Conservation (phyloP, 1,139 yeast genomes). For the Blastobotrys apis region DNA sequence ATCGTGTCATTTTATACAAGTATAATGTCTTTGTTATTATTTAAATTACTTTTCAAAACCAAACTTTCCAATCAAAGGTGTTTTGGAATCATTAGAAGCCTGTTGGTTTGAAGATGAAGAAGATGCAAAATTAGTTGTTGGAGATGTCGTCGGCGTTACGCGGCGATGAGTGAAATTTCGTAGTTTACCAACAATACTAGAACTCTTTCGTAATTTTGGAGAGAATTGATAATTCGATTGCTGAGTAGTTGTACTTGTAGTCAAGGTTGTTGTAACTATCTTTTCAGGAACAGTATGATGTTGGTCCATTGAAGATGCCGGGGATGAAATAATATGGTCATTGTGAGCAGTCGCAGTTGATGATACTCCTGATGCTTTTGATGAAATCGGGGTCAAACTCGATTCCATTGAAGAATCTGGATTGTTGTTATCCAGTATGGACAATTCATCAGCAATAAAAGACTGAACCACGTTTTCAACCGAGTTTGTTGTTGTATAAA, state of each 20-base stretch:
- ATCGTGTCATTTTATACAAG: no score
- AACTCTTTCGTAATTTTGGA: slow-evolving; percentile 9
- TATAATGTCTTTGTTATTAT: no score
- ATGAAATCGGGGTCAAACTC: slow-evolving; percentile 12
- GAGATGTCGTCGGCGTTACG: neutral
- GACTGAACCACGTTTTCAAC: slow-evolving; percentile 26
- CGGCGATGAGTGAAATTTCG: slow-evolving; percentile 10
- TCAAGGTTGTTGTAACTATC: neutral
- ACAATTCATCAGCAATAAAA: slow-evolving; percentile 24
- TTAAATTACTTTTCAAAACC: slow-evolving; percentile 17
- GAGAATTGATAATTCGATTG: neutral
- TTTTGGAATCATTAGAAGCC: no score
- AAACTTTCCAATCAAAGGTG: slow-evolving; percentile 19
- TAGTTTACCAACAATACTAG: slow-evolving; percentile 14
- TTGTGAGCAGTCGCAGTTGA: neutral
- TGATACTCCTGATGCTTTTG: slow-evolving; percentile 11
- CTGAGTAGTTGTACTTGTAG: neutral
- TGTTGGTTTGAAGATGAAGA: no score
- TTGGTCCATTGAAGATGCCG: slow-evolving; percentile 14
- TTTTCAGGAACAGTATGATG: slow-evolving; percentile 3
- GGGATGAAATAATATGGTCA: slow-evolving; percentile 7
- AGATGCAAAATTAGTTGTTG: neutral
- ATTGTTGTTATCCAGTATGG: slow-evolving; percentile 20
- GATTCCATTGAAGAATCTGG: neutral
- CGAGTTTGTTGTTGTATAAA: slow-evolving; percentile 11